phyloP scores from a whole-genome alignment of 2,329 filamentous ascomycete genomes.

The Fusarium pilosicola region DNA sequence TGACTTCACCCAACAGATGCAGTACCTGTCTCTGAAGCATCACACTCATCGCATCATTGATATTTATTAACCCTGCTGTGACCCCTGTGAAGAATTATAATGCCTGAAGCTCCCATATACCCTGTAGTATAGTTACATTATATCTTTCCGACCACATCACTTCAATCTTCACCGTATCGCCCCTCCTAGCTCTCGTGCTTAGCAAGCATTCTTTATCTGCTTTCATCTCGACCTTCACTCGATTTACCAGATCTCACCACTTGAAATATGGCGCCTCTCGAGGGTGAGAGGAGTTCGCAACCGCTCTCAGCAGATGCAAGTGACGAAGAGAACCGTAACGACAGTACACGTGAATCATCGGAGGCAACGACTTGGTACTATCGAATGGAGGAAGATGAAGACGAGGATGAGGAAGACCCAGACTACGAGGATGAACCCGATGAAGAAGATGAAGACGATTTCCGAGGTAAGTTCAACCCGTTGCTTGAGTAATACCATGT shows the following conservation, averaged over 20 bases:
- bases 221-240: background rate
- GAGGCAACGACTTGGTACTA: conserved; percentile 23
- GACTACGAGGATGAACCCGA: conserved; percentile 44
- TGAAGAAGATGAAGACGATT: conserved; percentile 41
- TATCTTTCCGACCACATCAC: background rate
- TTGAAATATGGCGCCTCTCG: conserved; percentile 24
- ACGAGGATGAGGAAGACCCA: conserved; percentile 48
- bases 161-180: conserved; percentile 8
- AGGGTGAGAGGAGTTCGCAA: conserved; percentile 12
- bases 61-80: conserved; percentile 4
- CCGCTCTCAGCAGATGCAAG: background rate
- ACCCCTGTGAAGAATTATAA: background rate
- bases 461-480: conserved; percentile 31
- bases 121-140: conserved; percentile 12
- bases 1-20: conserved; percentile 7
- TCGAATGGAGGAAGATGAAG: conserved; percentile 44
- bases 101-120: background rate
- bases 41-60: conserved; percentile 33
- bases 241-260: background rate
- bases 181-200: conserved; percentile 27
- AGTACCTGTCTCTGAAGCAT: conserved; percentile 8
- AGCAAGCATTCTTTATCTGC: conserved; percentile 30
- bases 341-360: conserved; percentile 23
- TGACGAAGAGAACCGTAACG: conserved; percentile 14
- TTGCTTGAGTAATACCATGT: background rate